A percentile compares a stretch with the other conserved stretches of the same genome.
phyloP scores from a whole-genome alignment of 495 filamentous ascomycete genomes.

The Xylaria palmicola region DNA sequence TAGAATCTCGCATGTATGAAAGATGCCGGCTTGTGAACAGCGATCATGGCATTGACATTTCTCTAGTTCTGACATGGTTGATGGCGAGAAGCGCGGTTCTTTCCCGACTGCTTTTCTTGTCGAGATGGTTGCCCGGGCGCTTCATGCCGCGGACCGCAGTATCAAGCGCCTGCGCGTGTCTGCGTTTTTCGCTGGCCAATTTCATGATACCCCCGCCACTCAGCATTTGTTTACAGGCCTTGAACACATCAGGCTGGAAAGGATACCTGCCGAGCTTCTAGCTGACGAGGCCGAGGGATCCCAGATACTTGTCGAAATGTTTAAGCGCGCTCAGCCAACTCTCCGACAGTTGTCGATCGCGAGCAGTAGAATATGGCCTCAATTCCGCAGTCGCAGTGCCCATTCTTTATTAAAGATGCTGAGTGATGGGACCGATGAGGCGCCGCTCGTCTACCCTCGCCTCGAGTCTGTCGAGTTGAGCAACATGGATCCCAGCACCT shows the following conservation, averaged over 20 bases:
- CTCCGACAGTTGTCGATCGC: constrained; percentile 1
- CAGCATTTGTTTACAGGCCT: constrained; percentile 8
- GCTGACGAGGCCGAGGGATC: neutral
- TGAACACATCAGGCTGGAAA: neutral
- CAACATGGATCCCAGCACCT: neutral
- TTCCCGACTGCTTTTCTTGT: neutral
- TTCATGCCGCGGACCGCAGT: neutral
- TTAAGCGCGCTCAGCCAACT: neutral
- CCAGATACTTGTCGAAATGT: constrained; percentile 3
- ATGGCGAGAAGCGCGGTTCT: neutral
- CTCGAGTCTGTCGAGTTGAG: neutral
- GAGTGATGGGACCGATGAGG: neutral
- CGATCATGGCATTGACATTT: neutral
- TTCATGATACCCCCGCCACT: constrained; percentile 6
- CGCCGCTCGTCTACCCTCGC: neutral
- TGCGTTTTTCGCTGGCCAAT: neutral
- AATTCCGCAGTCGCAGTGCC: neutral
- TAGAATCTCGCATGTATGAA: constrained; percentile 8
- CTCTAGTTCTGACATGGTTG: neutral
- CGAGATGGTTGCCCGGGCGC: neutral
- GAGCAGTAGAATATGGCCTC: neutral
- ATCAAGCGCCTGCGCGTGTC: constrained; percentile 3
- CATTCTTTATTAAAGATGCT: constrained; percentile 11
- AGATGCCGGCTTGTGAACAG: neutral
- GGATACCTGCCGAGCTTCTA: neutral